phyloP scores from a whole-genome alignment of 257 asterid genomes.

The Ballota nigra region DNA sequence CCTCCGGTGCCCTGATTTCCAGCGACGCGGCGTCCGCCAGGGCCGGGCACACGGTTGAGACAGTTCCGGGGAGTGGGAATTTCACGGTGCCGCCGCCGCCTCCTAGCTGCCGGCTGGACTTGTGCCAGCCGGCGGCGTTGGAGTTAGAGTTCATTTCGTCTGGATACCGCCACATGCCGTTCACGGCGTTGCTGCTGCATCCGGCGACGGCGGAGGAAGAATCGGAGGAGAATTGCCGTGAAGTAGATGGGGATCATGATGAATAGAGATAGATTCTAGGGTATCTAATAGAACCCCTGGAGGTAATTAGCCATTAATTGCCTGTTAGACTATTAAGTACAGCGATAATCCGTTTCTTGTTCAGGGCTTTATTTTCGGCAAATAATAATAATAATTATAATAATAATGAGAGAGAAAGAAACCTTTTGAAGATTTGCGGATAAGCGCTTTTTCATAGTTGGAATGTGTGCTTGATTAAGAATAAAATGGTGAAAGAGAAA shows the following conservation, averaged over 20 bases:
- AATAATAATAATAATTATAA: neutral
- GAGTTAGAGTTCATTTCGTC: constrained; percentile 36
- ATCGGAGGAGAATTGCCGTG: constrained; percentile 16
- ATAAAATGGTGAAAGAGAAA: constrained; percentile 14
- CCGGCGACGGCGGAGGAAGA: constrained; percentile 48
- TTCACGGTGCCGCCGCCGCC: constrained; percentile 26
- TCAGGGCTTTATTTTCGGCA: neutral
- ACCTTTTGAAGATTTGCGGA: neutral
- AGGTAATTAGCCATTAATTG: constrained; percentile 16
- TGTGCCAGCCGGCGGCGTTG: constrained; percentile 36
- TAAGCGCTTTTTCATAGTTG: neutral
- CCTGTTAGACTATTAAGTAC: constrained; percentile 4
- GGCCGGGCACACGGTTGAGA: constrained; percentile 4
- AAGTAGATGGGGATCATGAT: neutral
- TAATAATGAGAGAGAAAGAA: neutral
- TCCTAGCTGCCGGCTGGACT: constrained; percentile 48
- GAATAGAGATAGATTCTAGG: neutral
- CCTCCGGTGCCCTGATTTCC: constrained; percentile 28
- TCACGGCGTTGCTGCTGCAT: constrained; percentile 65
- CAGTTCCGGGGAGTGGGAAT: neutral
- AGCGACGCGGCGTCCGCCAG: constrained; percentile 20
- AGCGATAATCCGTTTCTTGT: constrained; percentile 5
- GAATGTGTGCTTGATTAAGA: neutral
- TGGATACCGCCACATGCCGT: constrained; percentile 57
- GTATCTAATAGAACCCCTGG: neutral